Conservation (phyloP, 164 flowering plant genomes). For the Magnolia kwangsiensis region DNA sequence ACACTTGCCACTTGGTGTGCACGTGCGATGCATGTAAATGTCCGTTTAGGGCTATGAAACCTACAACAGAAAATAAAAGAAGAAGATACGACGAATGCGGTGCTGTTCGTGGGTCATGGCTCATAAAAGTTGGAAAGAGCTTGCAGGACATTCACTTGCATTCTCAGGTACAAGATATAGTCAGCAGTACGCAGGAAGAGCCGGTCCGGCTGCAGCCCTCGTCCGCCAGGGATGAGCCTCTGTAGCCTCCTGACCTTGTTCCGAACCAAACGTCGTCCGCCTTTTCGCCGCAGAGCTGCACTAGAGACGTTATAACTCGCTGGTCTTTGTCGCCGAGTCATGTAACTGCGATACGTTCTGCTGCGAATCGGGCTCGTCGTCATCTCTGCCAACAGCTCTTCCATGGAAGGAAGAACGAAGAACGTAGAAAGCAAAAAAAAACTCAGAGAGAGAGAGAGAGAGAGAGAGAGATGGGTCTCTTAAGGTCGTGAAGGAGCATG, state of each 20-base stretch:
- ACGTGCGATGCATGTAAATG: background rate
- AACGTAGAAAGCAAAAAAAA: background rate
- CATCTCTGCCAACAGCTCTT: background rate
- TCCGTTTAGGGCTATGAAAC: background rate
- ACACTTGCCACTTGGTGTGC: background rate
- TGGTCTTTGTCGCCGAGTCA: background rate
- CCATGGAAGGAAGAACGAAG: background rate
- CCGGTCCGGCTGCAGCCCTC: slow-evolving; percentile 43
- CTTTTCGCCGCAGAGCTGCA: background rate
- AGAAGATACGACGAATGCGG: background rate
- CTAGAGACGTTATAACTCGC: background rate
- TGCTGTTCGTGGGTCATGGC: slow-evolving; percentile 14
- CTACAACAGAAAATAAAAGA: background rate
- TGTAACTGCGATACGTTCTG: background rate
- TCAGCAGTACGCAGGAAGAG: slow-evolving; percentile 57
- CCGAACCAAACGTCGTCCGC: slow-evolving; percentile 13
- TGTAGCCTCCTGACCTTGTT: slow-evolving; percentile 54
- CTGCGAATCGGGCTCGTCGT: background rate
- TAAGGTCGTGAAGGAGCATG: no score
- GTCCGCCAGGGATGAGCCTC: slow-evolving; percentile 61
- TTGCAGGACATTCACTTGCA: slow-evolving; percentile 53
- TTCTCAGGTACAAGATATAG: slow-evolving; percentile 60
- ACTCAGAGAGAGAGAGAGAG: slow-evolving; percentile 3
- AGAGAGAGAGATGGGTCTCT: background rate
- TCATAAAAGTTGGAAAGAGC: slow-evolving; percentile 43